Evolutionary conservation across 768 basidiomycete species (phyloP).

Genomic region (Leccinum boreale): DNA sequence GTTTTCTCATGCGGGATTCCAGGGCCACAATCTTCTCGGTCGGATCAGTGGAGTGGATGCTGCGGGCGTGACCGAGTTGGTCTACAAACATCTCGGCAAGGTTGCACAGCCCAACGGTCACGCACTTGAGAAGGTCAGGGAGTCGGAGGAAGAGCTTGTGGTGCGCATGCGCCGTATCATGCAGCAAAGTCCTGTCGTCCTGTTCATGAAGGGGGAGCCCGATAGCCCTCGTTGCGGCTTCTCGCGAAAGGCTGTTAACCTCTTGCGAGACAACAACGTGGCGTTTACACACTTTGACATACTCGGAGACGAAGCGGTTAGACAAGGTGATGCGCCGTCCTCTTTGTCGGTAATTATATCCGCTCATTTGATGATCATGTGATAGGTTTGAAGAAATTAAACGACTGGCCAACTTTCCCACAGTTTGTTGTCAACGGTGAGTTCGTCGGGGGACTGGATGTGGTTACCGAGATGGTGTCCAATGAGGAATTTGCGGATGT

Average conservation of each 20-base stretch:
- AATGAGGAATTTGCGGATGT: conserved; percentile 70
- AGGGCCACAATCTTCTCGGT: conserved; percentile 87
- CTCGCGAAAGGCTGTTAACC: conserved; percentile 66
- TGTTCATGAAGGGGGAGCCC: conserved; percentile 91
- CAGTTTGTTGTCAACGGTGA: conserved; percentile 88
- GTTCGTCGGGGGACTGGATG: conserved; percentile 92
- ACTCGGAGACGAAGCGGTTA: conserved; percentile 71
- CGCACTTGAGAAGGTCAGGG: conserved; percentile 33
- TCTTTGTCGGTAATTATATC: too few species aligned
- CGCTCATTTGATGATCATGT: not conserved
- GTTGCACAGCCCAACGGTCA: conserved; percentile 3
- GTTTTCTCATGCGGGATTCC: not conserved
- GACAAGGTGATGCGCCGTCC: conserved; percentile 56
- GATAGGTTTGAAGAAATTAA: conserved; percentile 67
- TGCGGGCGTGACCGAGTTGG: conserved; percentile 50
- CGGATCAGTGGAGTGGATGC: conserved; percentile 83
- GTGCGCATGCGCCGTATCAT: conserved; percentile 67
- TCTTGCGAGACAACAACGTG: conserved; percentile 63
- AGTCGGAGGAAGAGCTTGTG: conserved; percentile 66
- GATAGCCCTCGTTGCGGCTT: conserved; percentile 82
- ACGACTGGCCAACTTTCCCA: conserved; percentile 90
- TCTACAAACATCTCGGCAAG: conserved; percentile 54
- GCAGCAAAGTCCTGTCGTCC: conserved; percentile 71
- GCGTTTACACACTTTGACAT: conserved; percentile 82
- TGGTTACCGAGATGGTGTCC: conserved; percentile 84